Percentiles rank a stretch among this genome's conserved stretches.
These are phyloP conservation scores for Chimonanthus praecox DNA, from an alignment of 164 flowering plant species.

Conservation along the genomic window DNA sequence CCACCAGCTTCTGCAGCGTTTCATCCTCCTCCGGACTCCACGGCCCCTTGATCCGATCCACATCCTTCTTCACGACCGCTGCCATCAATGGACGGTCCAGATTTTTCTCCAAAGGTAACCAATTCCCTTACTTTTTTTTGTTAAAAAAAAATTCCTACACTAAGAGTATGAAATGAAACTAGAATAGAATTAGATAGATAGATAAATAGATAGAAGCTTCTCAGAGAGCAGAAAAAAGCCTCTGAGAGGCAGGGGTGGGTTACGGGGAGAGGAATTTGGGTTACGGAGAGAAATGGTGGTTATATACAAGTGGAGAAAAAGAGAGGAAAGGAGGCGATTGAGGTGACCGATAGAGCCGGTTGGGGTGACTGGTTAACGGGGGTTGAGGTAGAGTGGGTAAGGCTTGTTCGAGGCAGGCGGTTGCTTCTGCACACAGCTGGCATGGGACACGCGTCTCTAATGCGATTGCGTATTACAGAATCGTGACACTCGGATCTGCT, in stretches of 20 bases:
- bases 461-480: slow-evolving; percentile 1
- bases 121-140: no score
- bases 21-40: slow-evolving; percentile 96
- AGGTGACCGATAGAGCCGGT: slow-evolving; percentile 44
- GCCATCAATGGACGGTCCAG: background rate
- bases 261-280: background rate
- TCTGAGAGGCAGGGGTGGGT: background rate
- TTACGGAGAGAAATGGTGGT: background rate
- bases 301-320: slow-evolving; percentile 14
- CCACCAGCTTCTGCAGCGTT: slow-evolving; percentile 47
- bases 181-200: no score
- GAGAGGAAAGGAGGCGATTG: background rate
- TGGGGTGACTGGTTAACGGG: slow-evolving; percentile 26
- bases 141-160: no score
- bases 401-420: slow-evolving; percentile 38
- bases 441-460: slow-evolving; percentile 44
- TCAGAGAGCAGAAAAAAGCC: no score
- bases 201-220: no score
- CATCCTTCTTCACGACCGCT: slow-evolving; percentile 23
- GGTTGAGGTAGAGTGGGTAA: slow-evolving; percentile 11
- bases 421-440: slow-evolving; percentile 60
- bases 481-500: background rate
- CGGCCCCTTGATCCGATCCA: slow-evolving; percentile 87
- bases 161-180: no score
- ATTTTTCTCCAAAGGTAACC: no score